Evolutionary conservation across 2,329 filamentous ascomycete genomes (phyloP).

Genomic region (Leptosphaerulina australis): DNA sequence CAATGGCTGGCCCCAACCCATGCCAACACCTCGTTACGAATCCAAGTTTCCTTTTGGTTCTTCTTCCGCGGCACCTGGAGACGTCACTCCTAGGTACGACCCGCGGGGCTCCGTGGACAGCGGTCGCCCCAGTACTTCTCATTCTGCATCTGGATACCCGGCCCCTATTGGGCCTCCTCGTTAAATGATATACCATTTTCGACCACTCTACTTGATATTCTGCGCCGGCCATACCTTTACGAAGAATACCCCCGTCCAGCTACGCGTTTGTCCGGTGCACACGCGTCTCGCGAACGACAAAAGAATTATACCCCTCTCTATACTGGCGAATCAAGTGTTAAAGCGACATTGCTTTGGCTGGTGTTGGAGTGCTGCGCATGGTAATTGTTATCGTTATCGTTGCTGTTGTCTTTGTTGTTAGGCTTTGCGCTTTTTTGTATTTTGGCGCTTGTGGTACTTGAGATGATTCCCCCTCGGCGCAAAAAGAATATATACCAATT

Average conservation of each 20-base stretch:
- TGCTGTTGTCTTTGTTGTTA: constrained; percentile 28
- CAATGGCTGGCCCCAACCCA: constrained; percentile 45
- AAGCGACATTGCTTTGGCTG: constrained; percentile 41
- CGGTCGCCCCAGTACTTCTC: constrained; percentile 89
- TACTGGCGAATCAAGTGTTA: constrained; percentile 43
- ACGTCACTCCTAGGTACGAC: constrained; percentile 82
- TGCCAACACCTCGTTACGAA: constrained; percentile 52
- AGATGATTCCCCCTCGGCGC: constrained; percentile 50
- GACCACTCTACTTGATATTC: constrained; percentile 37
- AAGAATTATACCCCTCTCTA: constrained; percentile 50
- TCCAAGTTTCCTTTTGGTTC: constrained; percentile 69
- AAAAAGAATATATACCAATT: constrained; percentile 53
- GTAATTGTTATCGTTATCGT: constrained; percentile 19
- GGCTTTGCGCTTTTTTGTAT: constrained; percentile 25
- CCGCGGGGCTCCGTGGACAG: constrained; percentile 86
- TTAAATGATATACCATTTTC: constrained; percentile 62
- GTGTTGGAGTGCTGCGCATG: constrained; percentile 32
- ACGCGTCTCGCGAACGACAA: constrained; percentile 42
- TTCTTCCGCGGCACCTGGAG: constrained; percentile 65
- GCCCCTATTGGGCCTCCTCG: constrained; percentile 88
- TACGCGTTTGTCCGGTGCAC: constrained; percentile 34
- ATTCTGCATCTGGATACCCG: constrained; percentile 98
- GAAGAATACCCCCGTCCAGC: constrained; percentile 44
- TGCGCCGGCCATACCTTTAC: constrained; percentile 43
- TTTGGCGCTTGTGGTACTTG: constrained; percentile 33